Evolutionary conservation across 2,329 filamentous ascomycete genomes (phyloP).

Genomic region (Metarhizium sp.): DNA sequence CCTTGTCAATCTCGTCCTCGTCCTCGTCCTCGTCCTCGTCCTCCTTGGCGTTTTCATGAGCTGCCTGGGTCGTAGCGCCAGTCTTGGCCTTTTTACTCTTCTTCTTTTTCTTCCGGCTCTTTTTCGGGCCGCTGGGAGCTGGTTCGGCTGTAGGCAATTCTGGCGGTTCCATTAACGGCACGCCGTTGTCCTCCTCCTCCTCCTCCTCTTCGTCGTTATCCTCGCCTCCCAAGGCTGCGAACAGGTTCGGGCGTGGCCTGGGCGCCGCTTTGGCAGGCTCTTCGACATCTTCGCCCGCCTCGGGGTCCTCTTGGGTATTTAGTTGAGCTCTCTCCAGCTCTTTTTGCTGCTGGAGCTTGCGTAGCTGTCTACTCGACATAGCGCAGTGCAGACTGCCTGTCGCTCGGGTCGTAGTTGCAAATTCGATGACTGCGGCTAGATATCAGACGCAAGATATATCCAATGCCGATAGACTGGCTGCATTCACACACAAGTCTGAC

Average conservation of each 20-base stretch:
- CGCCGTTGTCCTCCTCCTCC: slow-evolving; percentile 22
- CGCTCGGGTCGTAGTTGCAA: not conserved
- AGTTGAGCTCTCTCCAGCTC: slow-evolving; percentile 27
- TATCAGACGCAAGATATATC: not conserved
- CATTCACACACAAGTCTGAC: not conserved
- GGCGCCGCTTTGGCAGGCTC: slow-evolving; percentile 18
- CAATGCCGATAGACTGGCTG: not conserved
- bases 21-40: slow-evolving; percentile 35
- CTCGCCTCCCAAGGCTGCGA: slow-evolving; percentile 41
- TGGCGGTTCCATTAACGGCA: slow-evolving; percentile 12
- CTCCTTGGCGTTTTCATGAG: not conserved
- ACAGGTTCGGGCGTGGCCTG: slow-evolving; percentile 36
- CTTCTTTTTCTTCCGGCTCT: slow-evolving; percentile 25
- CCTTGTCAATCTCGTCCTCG: slow-evolving; percentile 47
- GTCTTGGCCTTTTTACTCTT: slow-evolving; percentile 22
- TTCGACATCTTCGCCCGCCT: slow-evolving; percentile 22
- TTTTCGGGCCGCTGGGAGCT: slow-evolving; percentile 24
- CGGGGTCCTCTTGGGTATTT: slow-evolving; percentile 9
- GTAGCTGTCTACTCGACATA: slow-evolving; percentile 44
- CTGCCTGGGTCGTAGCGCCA: slow-evolving; percentile 9
- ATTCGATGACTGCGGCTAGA: not conserved
- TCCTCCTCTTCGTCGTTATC: slow-evolving; percentile 31
- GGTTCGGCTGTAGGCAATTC: slow-evolving; percentile 6
- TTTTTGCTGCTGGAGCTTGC: slow-evolving; percentile 41
- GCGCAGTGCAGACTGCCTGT: not conserved